Conservation (phyloP, 176 grass and related monocot genomes). For the bread wheat (Triticum aestivum) region IWGSC_CS_RefSeq_v2.1 NC_057812.1:168035738-168036237, state of each 20-base stretch:
- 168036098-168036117: conserved; percentile 91
- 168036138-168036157: conserved; percentile 78
- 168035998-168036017: not conserved
- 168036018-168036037: conserved; percentile 2
- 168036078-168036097: conserved; percentile 92
- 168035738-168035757: too few relatives aligned
- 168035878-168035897: not conserved
- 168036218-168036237: conserved; percentile 59
- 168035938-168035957: not conserved
- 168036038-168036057: conserved; percentile 13
- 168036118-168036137: conserved; percentile 74
- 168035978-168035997: not conserved
- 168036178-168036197: conserved; percentile 54
- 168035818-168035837: not conserved
- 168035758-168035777: too few relatives aligned
- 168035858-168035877: not conserved
- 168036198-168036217: conserved; percentile 44
- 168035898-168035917: not conserved
- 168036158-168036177: conserved; percentile 76
- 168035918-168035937: not conserved
- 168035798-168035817: not conserved
- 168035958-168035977: not conserved
- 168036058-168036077: conserved; percentile 95
- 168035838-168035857: not conserved
- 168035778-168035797: not conserved